Base-by-base conservation (phyloP, 2,329 filamentous ascomycete species). In the Sclerotinia glacialis region DNA sequence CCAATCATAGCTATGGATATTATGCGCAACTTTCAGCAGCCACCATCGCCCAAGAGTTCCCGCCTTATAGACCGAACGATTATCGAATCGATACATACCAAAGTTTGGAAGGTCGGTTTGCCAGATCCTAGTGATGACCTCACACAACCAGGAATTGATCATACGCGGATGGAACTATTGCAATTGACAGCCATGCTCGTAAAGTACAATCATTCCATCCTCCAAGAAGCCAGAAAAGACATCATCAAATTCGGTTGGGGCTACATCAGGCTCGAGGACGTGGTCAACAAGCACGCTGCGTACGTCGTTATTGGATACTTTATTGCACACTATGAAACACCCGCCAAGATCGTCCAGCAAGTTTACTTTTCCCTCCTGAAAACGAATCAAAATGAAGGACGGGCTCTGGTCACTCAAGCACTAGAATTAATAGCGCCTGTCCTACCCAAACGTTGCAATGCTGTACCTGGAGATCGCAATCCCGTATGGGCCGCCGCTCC, bases 161-260 rank as follows among this genome's bases (percentile, higher is more conserved):
- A 98, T 78, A 96, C 93, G 1, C 86, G 95, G 21, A 97, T 98
- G 87, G 96, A 99, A 76, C 85, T 97, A 12, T 85, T 99, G 55
- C 96, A 99, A 77, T 85, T 98, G 54, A 97, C 95, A 7, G 93
- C 95, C 0, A 88, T 99, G 81, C 83, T 99, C 49, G 89, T 99
- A 78, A 99, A 99, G 76, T 96, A 98, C 74, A 92, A 99, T 74
- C 88, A 94, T 74, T 86, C 86, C 42, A 90, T 93, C 64, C 85
- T 99, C 1, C 91, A 96, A 72, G 95, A 98, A 74, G 89, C 92
- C 2, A 88, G 96, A 47, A 99, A 99, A 78, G 95, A 99, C 71
- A 94, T 99, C 69, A 99, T 99, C 75, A 98, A 97, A 79, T 99
- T 98, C 78, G 93, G 93, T 3, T 99, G 95, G 95, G 97, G 93